These are phyloP conservation scores for Schizochytrium sp. DNA, from an alignment of 108 stramenopile genomes.

Conservation along the genomic window DNA sequence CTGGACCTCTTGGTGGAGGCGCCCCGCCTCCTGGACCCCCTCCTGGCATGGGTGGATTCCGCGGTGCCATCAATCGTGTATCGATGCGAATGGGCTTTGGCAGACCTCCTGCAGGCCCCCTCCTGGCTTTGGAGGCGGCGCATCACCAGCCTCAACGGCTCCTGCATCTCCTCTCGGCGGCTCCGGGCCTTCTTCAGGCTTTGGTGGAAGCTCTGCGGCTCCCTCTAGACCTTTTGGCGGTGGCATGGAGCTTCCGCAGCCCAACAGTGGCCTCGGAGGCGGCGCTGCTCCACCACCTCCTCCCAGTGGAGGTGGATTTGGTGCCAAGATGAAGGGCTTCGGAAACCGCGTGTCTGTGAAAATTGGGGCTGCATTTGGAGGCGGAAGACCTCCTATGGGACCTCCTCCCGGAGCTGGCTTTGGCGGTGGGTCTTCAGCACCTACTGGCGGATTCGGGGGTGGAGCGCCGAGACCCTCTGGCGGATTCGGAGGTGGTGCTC, in stretches of 20 bases:
- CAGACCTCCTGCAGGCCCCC: slow-evolving; percentile 27
- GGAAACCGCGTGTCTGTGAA: slow-evolving; percentile 13
- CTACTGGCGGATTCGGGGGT: background rate
- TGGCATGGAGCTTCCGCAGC: slow-evolving; percentile 8
- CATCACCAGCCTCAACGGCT: background rate
- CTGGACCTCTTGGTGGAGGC: background rate
- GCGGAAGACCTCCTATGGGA: background rate
- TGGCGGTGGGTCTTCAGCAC: background rate
- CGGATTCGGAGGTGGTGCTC: background rate
- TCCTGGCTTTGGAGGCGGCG: slow-evolving; percentile 47
- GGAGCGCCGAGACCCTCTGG: background rate
- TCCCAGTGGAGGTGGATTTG: slow-evolving; percentile 12
- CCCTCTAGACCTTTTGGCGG: background rate
- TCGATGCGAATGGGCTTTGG: slow-evolving; percentile 46
- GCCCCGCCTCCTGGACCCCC: slow-evolving; percentile 5
- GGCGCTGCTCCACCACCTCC: background rate
- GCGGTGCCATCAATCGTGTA: slow-evolving; percentile 31
- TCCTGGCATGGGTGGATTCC: slow-evolving; percentile 42
- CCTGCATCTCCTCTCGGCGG: background rate
- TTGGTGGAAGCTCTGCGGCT: slow-evolving; percentile 3
- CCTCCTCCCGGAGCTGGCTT: slow-evolving; percentile 34
- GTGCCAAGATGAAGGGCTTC: slow-evolving; percentile 43
- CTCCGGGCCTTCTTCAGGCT: background rate
- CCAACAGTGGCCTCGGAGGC: slow-evolving; percentile 16
- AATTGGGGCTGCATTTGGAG: background rate